phyloP scores from a whole-genome alignment of 2,329 filamentous ascomycete species.

The Fusarium tuaranense region DNA sequence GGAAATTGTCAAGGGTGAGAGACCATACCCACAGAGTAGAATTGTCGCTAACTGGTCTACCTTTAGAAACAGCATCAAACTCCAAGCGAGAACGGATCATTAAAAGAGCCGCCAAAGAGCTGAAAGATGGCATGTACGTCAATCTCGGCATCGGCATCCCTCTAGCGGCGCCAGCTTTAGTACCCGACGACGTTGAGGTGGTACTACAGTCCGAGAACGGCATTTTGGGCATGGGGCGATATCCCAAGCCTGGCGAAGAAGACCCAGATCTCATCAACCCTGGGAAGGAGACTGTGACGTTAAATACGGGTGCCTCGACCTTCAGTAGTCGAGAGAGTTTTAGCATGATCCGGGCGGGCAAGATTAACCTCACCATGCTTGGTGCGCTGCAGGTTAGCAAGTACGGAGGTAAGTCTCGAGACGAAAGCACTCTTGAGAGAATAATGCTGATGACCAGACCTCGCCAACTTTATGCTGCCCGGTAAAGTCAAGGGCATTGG shows the following conservation, averaged over 20 bases:
- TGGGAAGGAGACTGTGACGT: constrained; percentile 89
- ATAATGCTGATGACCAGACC: constrained; percentile 57
- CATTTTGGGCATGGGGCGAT: constrained; percentile 77
- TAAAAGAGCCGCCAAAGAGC: constrained; percentile 83
- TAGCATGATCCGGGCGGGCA: constrained; percentile 87
- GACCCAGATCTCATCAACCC: constrained; percentile 91
- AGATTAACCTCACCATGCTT: constrained; percentile 86
- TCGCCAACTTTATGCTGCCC: constrained; percentile 92
- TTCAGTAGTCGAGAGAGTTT: constrained; percentile 91
- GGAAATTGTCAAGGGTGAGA: background rate
- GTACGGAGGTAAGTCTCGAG: constrained; percentile 53
- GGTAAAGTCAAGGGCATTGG: constrained; percentile 94
- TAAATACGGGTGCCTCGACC: constrained; percentile 79
- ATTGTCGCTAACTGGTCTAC: background rate
- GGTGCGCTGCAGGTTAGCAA: constrained; percentile 89
- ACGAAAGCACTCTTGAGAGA: background rate
- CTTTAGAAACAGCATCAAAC: background rate
- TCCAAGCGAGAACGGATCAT: constrained; percentile 62
- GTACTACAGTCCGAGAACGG: constrained; percentile 84
- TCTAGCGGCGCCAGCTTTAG: constrained; percentile 85
- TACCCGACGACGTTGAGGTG: constrained; percentile 80
- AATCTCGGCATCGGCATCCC: constrained; percentile 94
- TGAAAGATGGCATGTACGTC: constrained; percentile 93
- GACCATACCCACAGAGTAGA: background rate
- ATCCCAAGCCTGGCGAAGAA: constrained; percentile 78